Evolutionary conservation across 169 alveolate genomes (phyloP).

Genomic region (Cryptosporidium muris): DNA sequence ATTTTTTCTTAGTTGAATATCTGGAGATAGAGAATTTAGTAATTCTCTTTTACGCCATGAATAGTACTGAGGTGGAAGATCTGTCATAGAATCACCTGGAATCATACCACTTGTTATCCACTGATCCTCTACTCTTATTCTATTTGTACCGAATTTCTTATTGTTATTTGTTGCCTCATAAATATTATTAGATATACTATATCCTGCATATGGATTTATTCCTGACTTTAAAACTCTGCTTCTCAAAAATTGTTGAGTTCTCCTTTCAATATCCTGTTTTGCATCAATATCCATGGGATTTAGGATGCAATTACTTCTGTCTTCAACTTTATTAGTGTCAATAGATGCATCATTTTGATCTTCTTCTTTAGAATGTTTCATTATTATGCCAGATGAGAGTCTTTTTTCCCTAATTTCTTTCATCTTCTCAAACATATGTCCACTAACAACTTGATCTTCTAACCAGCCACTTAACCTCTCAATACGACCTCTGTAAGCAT

Average conservation of each 20-base stretch:
- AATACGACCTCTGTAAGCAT: slow-evolving; percentile 52
- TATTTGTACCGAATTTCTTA: neutral
- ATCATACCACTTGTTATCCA: slow-evolving; percentile 67
- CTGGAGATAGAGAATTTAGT: slow-evolving; percentile 31
- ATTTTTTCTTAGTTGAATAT: slow-evolving; percentile 52
- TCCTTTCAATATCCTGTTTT: slow-evolving; percentile 63
- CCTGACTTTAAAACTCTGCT: slow-evolving; percentile 23
- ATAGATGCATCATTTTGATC: neutral
- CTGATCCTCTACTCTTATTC: slow-evolving; percentile 1
- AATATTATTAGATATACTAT: neutral
- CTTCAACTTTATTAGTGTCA: slow-evolving; percentile 2
- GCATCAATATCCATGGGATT: slow-evolving; percentile 52
- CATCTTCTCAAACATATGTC: slow-evolving; percentile 61
- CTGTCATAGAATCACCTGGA: slow-evolving; percentile 58
- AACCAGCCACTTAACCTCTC: slow-evolving; percentile 67
- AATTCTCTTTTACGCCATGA: slow-evolving; percentile 33
- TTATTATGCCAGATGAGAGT: slow-evolving; percentile 43
- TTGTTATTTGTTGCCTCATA: neutral
- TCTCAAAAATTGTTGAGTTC: slow-evolving; percentile 48
- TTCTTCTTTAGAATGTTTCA: slow-evolving; percentile 17
- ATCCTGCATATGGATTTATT: no score
- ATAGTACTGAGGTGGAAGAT: slow-evolving; percentile 47
- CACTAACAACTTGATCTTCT: slow-evolving; percentile 68
- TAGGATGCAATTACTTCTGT: slow-evolving; percentile 5
- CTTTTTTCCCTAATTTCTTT: slow-evolving; percentile 65